Base-by-base conservation (phyloP, 176 grass and related monocot genomes). In the Poa annua region DNA sequence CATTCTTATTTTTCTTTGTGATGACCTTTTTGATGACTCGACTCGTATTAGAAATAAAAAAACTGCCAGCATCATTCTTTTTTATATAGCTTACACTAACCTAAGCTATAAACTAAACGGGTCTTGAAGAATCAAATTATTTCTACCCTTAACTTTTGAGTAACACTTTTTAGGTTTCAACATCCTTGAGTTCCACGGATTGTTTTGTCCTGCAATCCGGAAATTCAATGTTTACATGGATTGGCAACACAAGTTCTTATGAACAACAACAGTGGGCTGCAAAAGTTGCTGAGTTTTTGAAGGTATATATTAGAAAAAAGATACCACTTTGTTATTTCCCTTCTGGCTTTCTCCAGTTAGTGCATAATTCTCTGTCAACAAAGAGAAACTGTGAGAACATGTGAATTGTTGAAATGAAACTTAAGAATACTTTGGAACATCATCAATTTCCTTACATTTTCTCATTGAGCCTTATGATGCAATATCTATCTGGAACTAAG, bases 191-290 rank as follows among this genome's bases (percentile, higher is more conserved):
- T 87, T 91, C 96, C 12, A 48, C 39, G 3, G 87, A 95, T 76
- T 98, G 96, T 87, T 98, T 95, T 65, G 33, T 95, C 66, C 78
- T 98, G 77, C 96, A 98, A 98, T 84, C 89, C 75, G 93, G 91
- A 72, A 93, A 92, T 77, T 71, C 80, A 16, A 61, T 95, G 73
- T 95, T 93, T 82, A 44, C 59, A 73, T 98, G 96, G 96, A 85
- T 87, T 85, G 96, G 96, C 54, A 90, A 77, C 61, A 83, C 91
- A 69, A 92, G 91, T 88, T 93, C 86, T 53, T 45, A 85, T 80
- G 96, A 98, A 81, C 92, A 93, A 55, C 96, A 95, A 66, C 90
- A 93, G 74, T 98, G 93, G 87, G 87, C 93, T 85, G 45, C 81
- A 79, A 80, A 93, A 87, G 80, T 95, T 81, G 89, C 96, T 72